phyloP scores from a whole-genome alignment of 106 monocot species.

The Cymbidium sinense region DNA sequence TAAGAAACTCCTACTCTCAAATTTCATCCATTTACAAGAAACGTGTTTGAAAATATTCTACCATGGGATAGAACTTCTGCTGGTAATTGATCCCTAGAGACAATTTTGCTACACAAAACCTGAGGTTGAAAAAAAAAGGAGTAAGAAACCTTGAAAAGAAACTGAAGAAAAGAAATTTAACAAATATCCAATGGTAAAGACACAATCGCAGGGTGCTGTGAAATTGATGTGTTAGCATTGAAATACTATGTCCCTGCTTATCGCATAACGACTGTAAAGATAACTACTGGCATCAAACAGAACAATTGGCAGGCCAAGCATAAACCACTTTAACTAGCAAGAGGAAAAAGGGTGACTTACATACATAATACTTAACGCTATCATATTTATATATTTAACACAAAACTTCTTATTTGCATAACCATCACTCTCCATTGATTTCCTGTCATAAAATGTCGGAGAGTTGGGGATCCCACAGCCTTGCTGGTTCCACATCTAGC shows the following conservation, averaged over 20 bases:
- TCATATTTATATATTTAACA: too few species aligned
- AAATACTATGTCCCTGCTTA: neutral
- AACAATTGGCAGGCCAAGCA: neutral
- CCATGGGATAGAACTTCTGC: slow-evolving; percentile 47
- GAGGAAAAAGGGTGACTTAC: too few species aligned
- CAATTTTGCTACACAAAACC: slow-evolving; percentile 45
- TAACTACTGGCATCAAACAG: neutral
- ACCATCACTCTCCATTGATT: too few species aligned
- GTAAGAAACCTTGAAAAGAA: neutral
- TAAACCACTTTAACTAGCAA: neutral
- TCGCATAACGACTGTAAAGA: neutral
- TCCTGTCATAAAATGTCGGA: too few species aligned
- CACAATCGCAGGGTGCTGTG: neutral
- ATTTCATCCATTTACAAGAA: neutral
- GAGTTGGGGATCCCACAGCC: too few species aligned
- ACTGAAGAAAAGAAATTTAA: slow-evolving; percentile 1
- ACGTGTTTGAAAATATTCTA: slow-evolving; percentile 13
- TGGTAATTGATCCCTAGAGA: slow-evolving; percentile 28
- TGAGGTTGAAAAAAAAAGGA: slow-evolving; percentile 15
- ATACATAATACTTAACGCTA: too few species aligned
- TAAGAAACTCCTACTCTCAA: neutral
- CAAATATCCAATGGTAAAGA: neutral
- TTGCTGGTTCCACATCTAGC: too few species aligned
- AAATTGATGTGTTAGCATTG: neutral
- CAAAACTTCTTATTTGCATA: too few species aligned